Evolutionary conservation across 164 flowering plant species (phyloP).

Genomic region (Tetrastigma voinierianum): DNA sequence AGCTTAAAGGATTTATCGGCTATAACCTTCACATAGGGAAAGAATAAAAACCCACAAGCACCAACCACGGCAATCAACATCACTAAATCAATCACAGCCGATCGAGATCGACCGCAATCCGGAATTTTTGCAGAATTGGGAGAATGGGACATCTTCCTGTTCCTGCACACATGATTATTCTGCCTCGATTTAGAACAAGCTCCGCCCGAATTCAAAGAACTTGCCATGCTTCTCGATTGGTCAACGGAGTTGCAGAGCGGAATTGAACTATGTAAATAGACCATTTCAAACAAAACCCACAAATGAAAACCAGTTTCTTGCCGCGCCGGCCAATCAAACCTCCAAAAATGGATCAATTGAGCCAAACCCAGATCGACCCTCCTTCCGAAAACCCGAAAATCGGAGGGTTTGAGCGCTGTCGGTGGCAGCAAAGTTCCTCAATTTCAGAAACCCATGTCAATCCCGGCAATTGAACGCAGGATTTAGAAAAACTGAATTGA

Average conservation of each 20-base stretch:
- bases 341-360: too few species aligned
- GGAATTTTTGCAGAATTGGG: conserved; percentile 33
- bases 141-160: conserved; percentile 28
- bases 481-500: too few species aligned
- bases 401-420: conserved; percentile 4
- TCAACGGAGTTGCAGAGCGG: conserved; percentile 42
- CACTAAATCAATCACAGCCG: conserved; percentile 63
- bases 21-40: conserved; percentile 50
- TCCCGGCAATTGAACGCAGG: too few species aligned
- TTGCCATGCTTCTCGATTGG: conserved; percentile 37
- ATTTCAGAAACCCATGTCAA: too few species aligned
- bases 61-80: conserved; percentile 66
- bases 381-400: conserved; percentile 3
- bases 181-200: conserved; percentile 30
- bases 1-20: conserved; percentile 23
- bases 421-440: too few species aligned
- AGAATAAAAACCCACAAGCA: conserved; percentile 67
- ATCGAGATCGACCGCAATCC: conserved; percentile 51
- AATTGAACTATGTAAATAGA: conserved; percentile 40
- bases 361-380: conserved; percentile 22
- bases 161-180: conserved; percentile 26
- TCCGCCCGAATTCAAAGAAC: conserved; percentile 24
- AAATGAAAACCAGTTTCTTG: conserved; percentile 10
- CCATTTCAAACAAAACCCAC: conserved; percentile 43
- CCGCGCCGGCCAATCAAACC: too few species aligned